Evolutionary conservation across 306 rosid species (phyloP).

Genomic region (Casuarina equisetifolia): DNA sequence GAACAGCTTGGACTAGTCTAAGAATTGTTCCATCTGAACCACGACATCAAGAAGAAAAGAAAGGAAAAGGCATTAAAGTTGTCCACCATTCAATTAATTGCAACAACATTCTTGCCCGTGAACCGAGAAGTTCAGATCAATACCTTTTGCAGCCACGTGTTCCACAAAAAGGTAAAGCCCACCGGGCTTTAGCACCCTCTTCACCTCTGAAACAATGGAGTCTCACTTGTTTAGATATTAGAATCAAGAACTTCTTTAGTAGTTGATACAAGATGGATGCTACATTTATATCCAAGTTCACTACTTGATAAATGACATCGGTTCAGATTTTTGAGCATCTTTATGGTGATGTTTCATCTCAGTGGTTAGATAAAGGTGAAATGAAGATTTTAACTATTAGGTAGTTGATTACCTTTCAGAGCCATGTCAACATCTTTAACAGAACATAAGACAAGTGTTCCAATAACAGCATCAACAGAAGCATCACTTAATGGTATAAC

Average conservation of each 20-base stretch:
- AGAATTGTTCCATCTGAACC: conserved; percentile 65
- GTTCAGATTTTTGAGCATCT: neutral
- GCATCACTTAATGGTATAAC: conserved; percentile 75
- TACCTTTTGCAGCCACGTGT: conserved; percentile 88
- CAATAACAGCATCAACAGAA: conserved; percentile 95
- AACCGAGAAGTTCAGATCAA: conserved; percentile 24
- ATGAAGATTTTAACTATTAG: conserved; percentile 8
- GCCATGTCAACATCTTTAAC: conserved; percentile 73
- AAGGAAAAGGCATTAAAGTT: neutral
- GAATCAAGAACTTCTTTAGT: neutral
- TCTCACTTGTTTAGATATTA: conserved; percentile 7
- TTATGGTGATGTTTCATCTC: neutral
- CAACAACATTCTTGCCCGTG: conserved; percentile 2
- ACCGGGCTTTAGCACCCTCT: conserved; percentile 74
- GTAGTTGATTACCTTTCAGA: conserved; percentile 54
- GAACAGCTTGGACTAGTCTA: conserved; percentile 54
- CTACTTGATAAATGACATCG: neutral
- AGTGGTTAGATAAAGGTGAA: neutral
- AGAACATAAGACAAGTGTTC: conserved; percentile 91
- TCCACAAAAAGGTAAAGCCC: conserved; percentile 75
- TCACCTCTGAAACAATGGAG: conserved; percentile 57
- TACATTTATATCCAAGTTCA: neutral
- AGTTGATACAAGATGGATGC: neutral
- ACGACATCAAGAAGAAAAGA: conserved; percentile 17
- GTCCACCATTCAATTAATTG: neutral